A percentile compares a stretch with the other conserved stretches of the same genome.
Evolutionary conservation across 1,139 yeast species (phyloP).

Genomic region (Spencermartinsiella ligniputridi): DNA sequence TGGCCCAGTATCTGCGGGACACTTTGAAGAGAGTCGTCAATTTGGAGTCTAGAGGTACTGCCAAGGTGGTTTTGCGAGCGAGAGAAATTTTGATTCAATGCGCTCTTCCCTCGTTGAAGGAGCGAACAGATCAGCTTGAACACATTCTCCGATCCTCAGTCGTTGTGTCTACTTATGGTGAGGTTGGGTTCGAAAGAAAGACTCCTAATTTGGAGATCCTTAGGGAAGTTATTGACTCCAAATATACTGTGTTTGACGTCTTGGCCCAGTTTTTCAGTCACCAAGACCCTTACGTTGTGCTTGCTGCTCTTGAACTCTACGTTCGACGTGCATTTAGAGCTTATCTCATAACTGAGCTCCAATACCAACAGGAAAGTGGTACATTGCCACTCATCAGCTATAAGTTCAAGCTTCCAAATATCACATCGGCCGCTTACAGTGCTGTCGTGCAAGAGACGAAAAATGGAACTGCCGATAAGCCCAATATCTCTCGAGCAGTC

Average conservation of each 20-base stretch:
- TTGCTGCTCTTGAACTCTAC: conserved; percentile 96
- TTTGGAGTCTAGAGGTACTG: conserved; percentile 82
- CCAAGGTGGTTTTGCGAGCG: conserved; percentile 93
- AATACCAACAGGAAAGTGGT: conserved; percentile 52
- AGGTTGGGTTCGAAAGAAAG: conserved; percentile 63
- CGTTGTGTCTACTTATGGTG: conserved; percentile 80
- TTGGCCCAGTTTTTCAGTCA: conserved; percentile 84
- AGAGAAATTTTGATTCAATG: conserved; percentile 95
- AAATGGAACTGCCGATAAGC: conserved; percentile 18
- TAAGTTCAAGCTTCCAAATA: conserved; percentile 84
- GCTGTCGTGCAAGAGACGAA: conserved; percentile 21
- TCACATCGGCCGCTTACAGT: conserved; percentile 53
- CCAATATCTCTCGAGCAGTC: conserved; percentile 61
- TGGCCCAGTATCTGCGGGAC: conserved; percentile 66
- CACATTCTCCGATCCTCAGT: conserved; percentile 92
- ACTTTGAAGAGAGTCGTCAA: conserved; percentile 77
- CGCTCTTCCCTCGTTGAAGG: conserved; percentile 91
- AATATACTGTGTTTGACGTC: conserved; percentile 94
- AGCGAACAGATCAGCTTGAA: conserved; percentile 94
- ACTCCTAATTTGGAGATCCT: conserved; percentile 77
- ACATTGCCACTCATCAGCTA: conserved; percentile 73
- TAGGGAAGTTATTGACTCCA: conserved; percentile 91
- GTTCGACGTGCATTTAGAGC: conserved; percentile 97
- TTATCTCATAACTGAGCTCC: conserved; percentile 75
- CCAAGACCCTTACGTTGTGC: conserved; percentile 79